Percentiles rank a stretch among this genome's conserved stretches.
Conservation (phyloP, 2,329 filamentous ascomycete species). For the Penicillium sp. region DNA sequence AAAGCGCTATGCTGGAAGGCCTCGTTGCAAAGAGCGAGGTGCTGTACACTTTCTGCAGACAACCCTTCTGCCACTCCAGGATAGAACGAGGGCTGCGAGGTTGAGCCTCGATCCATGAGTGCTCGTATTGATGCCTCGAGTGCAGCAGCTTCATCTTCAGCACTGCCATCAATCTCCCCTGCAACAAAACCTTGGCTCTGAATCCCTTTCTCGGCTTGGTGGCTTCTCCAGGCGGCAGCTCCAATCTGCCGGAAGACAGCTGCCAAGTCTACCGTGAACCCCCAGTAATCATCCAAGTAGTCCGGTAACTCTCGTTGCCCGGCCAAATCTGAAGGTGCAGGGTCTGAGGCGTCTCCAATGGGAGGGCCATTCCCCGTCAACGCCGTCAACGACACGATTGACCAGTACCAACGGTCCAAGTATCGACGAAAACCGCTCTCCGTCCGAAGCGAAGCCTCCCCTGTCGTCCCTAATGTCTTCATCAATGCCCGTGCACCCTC, state of each 20-base stretch:
- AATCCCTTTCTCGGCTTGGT: conserved; percentile 18
- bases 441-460: conserved; percentile 27
- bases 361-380: conserved; percentile 43
- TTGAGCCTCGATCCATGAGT: conserved; percentile 38
- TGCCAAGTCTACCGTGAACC: conserved; percentile 44
- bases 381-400: conserved; percentile 46
- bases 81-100: conserved; percentile 36
- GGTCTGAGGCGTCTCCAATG: conserved; percentile 31
- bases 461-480: conserved; percentile 25
- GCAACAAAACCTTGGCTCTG: conserved; percentile 16
- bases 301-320: conserved; percentile 27
- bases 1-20: conserved; percentile 48
- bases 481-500: conserved; percentile 46
- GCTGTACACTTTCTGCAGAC: conserved; percentile 34
- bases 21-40: conserved; percentile 46
- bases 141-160: conserved; percentile 32
- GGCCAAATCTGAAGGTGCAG: conserved; percentile 17
- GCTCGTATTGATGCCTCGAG: conserved; percentile 38
- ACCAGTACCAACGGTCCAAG: conserved; percentile 45
- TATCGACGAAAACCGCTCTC: conserved; percentile 40
- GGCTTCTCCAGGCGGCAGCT: conserved; percentile 36
- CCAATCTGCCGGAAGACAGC: conserved; percentile 45
- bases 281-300: conserved; percentile 48
- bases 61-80: conserved; percentile 39
- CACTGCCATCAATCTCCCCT: conserved; percentile 24